These are phyloP conservation scores for Chytriomyces confervae DNA, from an alignment of 192 early-diverging fungal genomes.

Conservation along the genomic window DNA sequence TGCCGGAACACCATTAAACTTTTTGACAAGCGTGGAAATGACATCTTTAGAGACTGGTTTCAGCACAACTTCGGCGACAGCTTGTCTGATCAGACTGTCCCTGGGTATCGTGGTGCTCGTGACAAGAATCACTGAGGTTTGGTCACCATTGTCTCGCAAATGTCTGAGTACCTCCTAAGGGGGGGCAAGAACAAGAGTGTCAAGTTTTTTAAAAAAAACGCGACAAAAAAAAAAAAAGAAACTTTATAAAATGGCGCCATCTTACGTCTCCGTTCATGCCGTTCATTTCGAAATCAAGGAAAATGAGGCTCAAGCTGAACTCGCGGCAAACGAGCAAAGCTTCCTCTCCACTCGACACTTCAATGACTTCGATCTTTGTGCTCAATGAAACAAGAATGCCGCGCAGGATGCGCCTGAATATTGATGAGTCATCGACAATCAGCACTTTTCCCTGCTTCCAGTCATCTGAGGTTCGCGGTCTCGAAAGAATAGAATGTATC, in stretches of 20 bases:
- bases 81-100: background rate
- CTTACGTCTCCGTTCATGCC: slow-evolving; percentile 28
- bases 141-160: slow-evolving; percentile 1
- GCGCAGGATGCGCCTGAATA: slow-evolving; percentile 34
- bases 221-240: background rate
- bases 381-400: slow-evolving; percentile 3
- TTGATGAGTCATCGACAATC: slow-evolving; percentile 38
- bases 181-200: no score
- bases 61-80: background rate
- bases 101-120: slow-evolving; percentile 18
- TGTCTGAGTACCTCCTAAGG: slow-evolving; percentile 20
- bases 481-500: background rate
- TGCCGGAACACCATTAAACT: no score
- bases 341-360: slow-evolving; percentile 37
- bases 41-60: no score
- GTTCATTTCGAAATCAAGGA: slow-evolving; percentile 41
- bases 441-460: slow-evolving; percentile 17
- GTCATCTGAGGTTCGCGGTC: background rate
- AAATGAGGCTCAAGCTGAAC: slow-evolving; percentile 35
- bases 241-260: background rate
- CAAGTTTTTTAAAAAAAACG: background rate
- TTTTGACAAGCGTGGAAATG: no score
- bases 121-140: slow-evolving; percentile 31
- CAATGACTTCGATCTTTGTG: slow-evolving; percentile 12
- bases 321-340: slow-evolving; percentile 29